Conservation (phyloP, 805 yeast species). For the Hanseniaspora meyeri region DNA sequence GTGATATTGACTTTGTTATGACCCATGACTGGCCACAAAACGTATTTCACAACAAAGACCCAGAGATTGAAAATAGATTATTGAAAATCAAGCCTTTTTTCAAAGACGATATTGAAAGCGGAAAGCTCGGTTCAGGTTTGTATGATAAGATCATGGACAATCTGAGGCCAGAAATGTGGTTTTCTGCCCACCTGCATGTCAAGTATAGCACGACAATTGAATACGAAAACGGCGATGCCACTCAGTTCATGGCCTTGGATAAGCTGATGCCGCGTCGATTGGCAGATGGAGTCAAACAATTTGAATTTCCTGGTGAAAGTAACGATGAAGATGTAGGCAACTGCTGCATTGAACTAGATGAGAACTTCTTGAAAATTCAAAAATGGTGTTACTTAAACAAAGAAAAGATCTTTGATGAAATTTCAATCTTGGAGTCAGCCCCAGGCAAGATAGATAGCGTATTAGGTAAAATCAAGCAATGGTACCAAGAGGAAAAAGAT, state of each 20-base stretch:
- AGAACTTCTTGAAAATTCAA: slow-evolving; percentile 1
- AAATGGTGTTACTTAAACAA: slow-evolving; percentile 7
- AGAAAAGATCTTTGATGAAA: background rate
- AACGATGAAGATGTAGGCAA: slow-evolving; percentile 9
- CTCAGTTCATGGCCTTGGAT: slow-evolving; percentile 19
- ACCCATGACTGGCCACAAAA: slow-evolving; percentile 95
- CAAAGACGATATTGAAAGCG: slow-evolving; percentile 44
- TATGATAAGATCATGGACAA: slow-evolving; percentile 41
- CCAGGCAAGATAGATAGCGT: background rate
- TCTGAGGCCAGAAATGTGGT: slow-evolving; percentile 63
- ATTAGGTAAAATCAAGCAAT: background rate
- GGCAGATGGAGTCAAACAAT: slow-evolving; percentile 11
- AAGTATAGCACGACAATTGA: slow-evolving; percentile 46
- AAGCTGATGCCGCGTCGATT: slow-evolving; percentile 10
- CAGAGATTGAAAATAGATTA: slow-evolving; percentile 27
- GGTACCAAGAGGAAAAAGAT: background rate
- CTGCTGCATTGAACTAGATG: slow-evolving; percentile 5
- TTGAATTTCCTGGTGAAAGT: slow-evolving; percentile 25
- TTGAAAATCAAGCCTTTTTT: slow-evolving; percentile 56
- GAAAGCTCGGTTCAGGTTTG: slow-evolving; percentile 61
- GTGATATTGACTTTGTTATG: slow-evolving; percentile 43
- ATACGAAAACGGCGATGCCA: slow-evolving; percentile 25
- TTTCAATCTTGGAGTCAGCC: background rate
- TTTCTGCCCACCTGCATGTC: slow-evolving; percentile 82
- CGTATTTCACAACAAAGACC: slow-evolving; percentile 53